phyloP scores from a whole-genome alignment of 2,329 filamentous ascomycete species.

The Capronia americana region DNA sequence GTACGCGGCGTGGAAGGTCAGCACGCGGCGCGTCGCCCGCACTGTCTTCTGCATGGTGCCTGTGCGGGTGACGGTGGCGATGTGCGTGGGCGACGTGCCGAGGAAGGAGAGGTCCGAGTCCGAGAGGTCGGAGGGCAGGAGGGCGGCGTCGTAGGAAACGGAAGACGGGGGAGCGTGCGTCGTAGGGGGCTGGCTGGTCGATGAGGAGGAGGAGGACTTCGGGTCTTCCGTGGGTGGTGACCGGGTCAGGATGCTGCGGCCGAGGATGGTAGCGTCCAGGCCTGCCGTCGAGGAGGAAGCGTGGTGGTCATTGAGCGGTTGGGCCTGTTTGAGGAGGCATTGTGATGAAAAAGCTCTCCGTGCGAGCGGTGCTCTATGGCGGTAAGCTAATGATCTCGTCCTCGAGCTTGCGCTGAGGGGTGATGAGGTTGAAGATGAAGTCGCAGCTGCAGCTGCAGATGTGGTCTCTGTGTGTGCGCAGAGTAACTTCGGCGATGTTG shows the following conservation, averaged over 20 bases:
- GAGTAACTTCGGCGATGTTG: conserved; percentile 3
- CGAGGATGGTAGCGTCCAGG: conserved; percentile 17
- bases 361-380: not conserved
- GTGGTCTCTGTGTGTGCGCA: not conserved
- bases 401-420: not conserved
- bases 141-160: not conserved
- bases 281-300: not conserved
- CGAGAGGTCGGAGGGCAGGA: conserved; percentile 4
- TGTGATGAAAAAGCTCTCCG: conserved; percentile 21
- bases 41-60: conserved; percentile 34
- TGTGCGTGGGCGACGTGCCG: conserved; percentile 8
- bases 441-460: not conserved
- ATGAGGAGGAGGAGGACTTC: not conserved
- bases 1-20: conserved; percentile 34
- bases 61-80: conserved; percentile 25
- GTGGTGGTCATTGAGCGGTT: conserved; percentile 11
- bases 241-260: not conserved
- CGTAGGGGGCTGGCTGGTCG: no score
- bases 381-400: not conserved
- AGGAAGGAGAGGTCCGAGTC: conserved; percentile 17
- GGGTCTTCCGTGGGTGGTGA: not conserved
- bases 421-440: not conserved
- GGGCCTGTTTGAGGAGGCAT: conserved; percentile 10
- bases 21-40: conserved; percentile 27
- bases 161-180: not conserved